These are phyloP conservation scores for Dryas integrifolia DNA, from an alignment of 331 rosid species.

Conservation along the genomic window DNA sequence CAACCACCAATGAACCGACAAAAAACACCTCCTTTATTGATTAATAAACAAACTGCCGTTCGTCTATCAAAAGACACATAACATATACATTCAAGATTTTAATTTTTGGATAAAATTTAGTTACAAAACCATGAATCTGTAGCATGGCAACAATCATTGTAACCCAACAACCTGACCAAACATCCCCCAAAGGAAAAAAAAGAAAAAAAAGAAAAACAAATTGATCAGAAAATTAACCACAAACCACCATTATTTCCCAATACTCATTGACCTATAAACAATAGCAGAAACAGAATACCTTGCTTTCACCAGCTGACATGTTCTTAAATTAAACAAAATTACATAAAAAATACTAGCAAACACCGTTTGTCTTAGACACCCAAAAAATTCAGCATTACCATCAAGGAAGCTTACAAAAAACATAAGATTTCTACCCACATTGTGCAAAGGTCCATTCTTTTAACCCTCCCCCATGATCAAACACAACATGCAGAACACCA, in stretches of 20 bases:
- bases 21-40: neutral
- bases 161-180: neutral
- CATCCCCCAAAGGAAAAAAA: neutral
- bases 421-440: slow-evolving; percentile 44
- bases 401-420: slow-evolving; percentile 21
- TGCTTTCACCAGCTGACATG: neutral
- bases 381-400: neutral
- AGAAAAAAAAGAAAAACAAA: neutral
- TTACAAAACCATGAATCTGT: neutral
- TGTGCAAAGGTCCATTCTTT: slow-evolving; percentile 31
- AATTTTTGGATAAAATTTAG: neutral
- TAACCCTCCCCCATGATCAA: slow-evolving; percentile 31
- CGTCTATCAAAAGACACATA: neutral
- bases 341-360: neutral
- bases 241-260: neutral
- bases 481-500: slow-evolving; percentile 48
- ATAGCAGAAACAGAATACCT: neutral
- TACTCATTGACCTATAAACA: neutral
- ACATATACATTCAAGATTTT: neutral
- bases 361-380: neutral
- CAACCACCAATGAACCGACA: slow-evolving; percentile 2
- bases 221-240: neutral
- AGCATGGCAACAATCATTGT: neutral
- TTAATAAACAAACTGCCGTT: neutral
- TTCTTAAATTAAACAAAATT: neutral